Evolutionary conservation across 768 basidiomycete species (phyloP), one percentile per base, ranked within the genome.

Genomic region (Mycena rosella): DNA sequence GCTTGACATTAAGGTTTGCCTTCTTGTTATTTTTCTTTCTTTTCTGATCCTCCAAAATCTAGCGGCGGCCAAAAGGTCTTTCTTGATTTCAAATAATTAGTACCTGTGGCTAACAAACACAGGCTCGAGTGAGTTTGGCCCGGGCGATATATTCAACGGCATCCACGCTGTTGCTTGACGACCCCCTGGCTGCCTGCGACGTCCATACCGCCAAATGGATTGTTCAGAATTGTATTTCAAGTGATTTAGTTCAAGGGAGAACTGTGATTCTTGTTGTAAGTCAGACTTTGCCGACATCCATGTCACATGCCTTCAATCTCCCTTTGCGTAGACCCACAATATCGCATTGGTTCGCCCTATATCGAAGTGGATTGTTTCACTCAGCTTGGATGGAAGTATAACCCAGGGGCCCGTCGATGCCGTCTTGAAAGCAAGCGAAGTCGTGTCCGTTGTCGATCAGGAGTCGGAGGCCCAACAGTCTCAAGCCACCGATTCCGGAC

Each of bases 71-170:
- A 89, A 73, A 88, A 40, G 38, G 38, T 40, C 15, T 40, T 40
- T 40, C 38, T 40, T 18, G 4, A 3, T 40, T 40, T 7, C 38
- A 14, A n/a, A 40, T 40, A 15, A 40, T 40, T 9, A 40, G 15
- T 40, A 5, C 13, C 6, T 15, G 11, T 34, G 6, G 32, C 38
- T 40, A 15, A 40, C 38, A 15, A 40, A 4, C 17, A 13, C 17
- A 89, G 78, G 55, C 63, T 5, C 63, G 89, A 30, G 77, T 90
- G 44, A 86, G 89, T 24, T 40, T 70, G 9, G 89, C 89, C 4
- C 80, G 89, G 9, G 88, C 89, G 0, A 78, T 89, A 2, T 91
- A 91, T 74, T 87, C 86, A 6, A 74, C 77, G 26, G 86, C 88
- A 0, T 74, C 83, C 18, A 84, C 83, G n/a, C 70, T 91, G 9